phyloP scores from a whole-genome alignment of 2,329 filamentous ascomycete genomes.

The Dothidotthia symphoricarpi region DNA sequence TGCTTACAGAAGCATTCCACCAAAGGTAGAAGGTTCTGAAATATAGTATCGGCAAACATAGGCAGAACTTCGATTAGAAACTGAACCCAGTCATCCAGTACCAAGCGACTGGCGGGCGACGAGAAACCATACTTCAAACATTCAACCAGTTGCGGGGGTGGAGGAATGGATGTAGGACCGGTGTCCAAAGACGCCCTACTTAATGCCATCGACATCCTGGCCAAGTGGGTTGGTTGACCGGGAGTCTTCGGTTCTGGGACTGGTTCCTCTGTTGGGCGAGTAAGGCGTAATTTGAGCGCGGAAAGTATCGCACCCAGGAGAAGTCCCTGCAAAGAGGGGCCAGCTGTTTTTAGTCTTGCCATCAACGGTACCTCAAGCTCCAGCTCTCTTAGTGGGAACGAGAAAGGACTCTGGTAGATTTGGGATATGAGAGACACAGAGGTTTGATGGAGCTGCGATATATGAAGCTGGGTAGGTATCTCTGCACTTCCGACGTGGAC shows the following conservation, averaged over 20 bases:
- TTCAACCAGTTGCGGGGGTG: conserved; percentile 73
- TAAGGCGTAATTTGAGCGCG: conserved; percentile 62
- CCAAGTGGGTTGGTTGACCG: conserved; percentile 23
- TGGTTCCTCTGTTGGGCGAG: conserved; percentile 22
- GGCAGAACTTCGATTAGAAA: conserved; percentile 83
- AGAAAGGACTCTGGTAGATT: conserved; percentile 64
- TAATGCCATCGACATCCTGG: conserved; percentile 31
- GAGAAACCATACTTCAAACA: conserved; percentile 81
- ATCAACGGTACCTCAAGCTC: conserved; percentile 71
- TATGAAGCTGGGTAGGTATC: conserved; percentile 43
- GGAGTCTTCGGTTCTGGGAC: conserved; percentile 21
- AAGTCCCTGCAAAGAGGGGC: conserved; percentile 70
- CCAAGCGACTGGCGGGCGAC: conserved; percentile 67
- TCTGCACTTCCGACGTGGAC: conserved; percentile 38
- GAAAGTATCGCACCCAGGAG: conserved; percentile 76
- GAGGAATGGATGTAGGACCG: conserved; percentile 41
- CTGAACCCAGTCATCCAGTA: conserved; percentile 87
- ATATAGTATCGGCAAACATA: conserved; percentile 78
- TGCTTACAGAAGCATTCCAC: conserved; percentile 86
- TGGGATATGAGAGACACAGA: conserved; percentile 65
- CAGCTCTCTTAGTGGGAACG: conserved; percentile 58
- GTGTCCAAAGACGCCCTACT: conserved; percentile 33
- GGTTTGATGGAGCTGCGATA: conserved; percentile 67
- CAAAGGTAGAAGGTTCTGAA: conserved; percentile 84
- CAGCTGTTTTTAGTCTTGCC: conserved; percentile 58